These are phyloP conservation scores for Pulveroboletus frians DNA, from an alignment of 768 basidiomycete genomes.

Conservation along the genomic window DNA sequence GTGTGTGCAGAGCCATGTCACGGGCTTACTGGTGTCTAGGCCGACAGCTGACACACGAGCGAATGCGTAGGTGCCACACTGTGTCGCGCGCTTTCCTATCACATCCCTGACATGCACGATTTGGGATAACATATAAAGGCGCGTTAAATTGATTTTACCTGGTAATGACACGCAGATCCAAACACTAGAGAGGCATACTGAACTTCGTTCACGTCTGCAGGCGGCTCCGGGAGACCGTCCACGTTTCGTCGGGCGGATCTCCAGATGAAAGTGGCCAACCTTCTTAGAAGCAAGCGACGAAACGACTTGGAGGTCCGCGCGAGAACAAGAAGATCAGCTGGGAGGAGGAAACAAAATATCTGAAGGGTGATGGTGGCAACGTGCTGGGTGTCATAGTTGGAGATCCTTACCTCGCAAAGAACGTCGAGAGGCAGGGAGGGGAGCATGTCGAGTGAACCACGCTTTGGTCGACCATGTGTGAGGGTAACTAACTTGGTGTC, in stretches of 20 bases:
- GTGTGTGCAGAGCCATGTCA: background rate
- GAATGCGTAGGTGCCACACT: conserved; percentile 31
- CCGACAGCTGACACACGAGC: conserved; percentile 27
- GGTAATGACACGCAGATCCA: conserved; percentile 41
- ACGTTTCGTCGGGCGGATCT: conserved; percentile 34
- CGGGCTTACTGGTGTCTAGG: conserved; percentile 21
- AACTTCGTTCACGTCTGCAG: conserved; percentile 44
- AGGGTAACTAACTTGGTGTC: background rate
- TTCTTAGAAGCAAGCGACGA: conserved; percentile 36
- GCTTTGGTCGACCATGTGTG: conserved; percentile 5
- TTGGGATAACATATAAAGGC: background rate
- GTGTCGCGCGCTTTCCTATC: conserved; percentile 22
- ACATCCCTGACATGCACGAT: conserved; percentile 17
- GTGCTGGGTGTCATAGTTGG: background rate
- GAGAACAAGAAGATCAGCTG: conserved; percentile 42
- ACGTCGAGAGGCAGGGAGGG: conserved; percentile 32
- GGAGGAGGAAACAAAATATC: conserved; percentile 42
- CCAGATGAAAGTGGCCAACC: conserved; percentile 30
- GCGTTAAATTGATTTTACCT: conserved; percentile 8
- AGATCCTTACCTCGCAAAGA: conserved; percentile 20
- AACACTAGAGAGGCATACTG: conserved; percentile 47
- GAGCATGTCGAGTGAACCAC: conserved; percentile 27
- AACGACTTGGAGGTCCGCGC: conserved; percentile 40
- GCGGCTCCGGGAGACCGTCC: conserved; percentile 40
- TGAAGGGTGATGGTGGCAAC: conserved; percentile 11